Percentiles rank a stretch among this genome's conserved stretches.
Conservation (phyloP, 768 basidiomycete species). For the Lactarius vividus region DNA sequence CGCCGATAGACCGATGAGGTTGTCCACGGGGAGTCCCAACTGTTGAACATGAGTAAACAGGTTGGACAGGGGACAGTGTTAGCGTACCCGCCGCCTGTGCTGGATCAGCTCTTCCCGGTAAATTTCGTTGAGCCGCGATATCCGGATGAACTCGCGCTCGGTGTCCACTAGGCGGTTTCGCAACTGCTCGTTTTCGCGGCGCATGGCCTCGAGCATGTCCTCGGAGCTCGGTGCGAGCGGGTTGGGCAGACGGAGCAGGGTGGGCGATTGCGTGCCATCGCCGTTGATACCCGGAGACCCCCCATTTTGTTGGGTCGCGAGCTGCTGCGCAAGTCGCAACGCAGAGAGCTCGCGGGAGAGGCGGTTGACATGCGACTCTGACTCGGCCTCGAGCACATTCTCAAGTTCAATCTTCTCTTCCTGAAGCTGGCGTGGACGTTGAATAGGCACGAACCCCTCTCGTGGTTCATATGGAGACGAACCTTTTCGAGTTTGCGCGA, state of each 20-base stretch:
- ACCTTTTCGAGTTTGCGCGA: constrained; percentile 86
- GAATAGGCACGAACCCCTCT: neutral
- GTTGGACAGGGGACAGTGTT: no score
- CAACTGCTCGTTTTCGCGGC: constrained; percentile 75
- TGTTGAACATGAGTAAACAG: constrained; percentile 33
- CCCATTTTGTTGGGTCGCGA: constrained; percentile 37
- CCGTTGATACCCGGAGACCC: constrained; percentile 30
- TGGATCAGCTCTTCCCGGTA: constrained; percentile 85
- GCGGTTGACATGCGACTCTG: constrained; percentile 79
- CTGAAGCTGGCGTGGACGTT: constrained; percentile 49
- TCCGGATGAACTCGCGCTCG: constrained; percentile 73
- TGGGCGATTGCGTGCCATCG: constrained; percentile 25
- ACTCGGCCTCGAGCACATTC: constrained; percentile 80
- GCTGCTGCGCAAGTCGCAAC: constrained; percentile 58
- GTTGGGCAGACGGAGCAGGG: constrained; percentile 29
- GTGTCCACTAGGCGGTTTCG: constrained; percentile 64
- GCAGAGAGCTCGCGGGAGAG: constrained; percentile 68
- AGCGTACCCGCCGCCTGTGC: constrained; percentile 67
- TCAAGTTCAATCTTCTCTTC: constrained; percentile 85
- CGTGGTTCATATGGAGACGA: constrained; percentile 24
- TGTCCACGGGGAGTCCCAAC: constrained; percentile 77
- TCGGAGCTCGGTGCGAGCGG: constrained; percentile 45
- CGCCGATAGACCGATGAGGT: constrained; percentile 64
- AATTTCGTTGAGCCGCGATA: constrained; percentile 73
- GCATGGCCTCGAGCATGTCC: constrained; percentile 70